Evolutionary conservation across 1,284 basidiomycete species (phyloP).

Genomic region (Trametes hirsuta): DNA sequence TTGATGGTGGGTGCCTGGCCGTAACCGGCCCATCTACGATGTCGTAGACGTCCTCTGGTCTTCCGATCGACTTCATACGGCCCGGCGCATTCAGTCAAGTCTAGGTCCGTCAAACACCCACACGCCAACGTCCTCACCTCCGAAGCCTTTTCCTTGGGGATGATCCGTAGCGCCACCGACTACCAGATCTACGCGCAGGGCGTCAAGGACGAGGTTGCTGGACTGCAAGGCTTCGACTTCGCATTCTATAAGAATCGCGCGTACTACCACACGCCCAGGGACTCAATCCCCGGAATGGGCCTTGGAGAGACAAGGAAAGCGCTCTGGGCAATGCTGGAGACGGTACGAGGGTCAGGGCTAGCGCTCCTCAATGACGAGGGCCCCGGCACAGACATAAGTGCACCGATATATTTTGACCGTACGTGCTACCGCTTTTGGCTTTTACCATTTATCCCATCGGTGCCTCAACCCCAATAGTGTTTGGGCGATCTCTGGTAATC

Average conservation of each 20-base stretch:
- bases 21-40: too few relatives aligned
- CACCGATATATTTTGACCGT: slow-evolving; percentile 74
- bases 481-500: slow-evolving; percentile 56
- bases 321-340: slow-evolving; percentile 78
- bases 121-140: slow-evolving; percentile 69
- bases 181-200: slow-evolving; percentile 58
- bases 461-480: slow-evolving; percentile 48
- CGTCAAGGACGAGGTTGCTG: slow-evolving; percentile 30
- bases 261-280: slow-evolving; percentile 67
- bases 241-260: slow-evolving; percentile 74
- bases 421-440: slow-evolving; percentile 31
- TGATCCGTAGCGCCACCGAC: slow-evolving; percentile 70
- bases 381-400: slow-evolving; percentile 34
- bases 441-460: neutral
- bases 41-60: slow-evolving; percentile 54
- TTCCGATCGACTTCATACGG: slow-evolving; percentile 65
- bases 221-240: slow-evolving; percentile 69
- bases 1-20: neutral
- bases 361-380: slow-evolving; percentile 50
- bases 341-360: slow-evolving; percentile 54
- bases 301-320: slow-evolving; percentile 51
- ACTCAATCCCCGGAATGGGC: slow-evolving; percentile 55
- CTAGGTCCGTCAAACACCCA: slow-evolving; percentile 53
- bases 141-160: slow-evolving; percentile 64
- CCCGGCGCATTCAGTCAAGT: slow-evolving; percentile 52